Base-by-base conservation (phyloP, 371 early-diverging fungal species). In the Catenaria anguillulae region DNA sequence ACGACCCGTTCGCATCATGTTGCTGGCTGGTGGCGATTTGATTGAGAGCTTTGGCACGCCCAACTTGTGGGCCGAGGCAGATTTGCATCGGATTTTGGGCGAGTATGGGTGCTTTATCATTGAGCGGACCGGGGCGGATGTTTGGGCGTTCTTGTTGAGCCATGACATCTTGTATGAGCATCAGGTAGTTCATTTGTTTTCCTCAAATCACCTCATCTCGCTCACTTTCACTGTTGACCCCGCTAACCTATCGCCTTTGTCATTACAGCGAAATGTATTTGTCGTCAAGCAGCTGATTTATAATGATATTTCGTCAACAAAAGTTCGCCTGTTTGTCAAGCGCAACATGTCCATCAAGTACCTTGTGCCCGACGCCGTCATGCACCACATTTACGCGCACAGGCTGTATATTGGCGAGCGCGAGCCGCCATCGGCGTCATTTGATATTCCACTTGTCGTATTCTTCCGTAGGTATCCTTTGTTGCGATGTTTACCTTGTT, bases 11-110 rank as follows among this genome's bases (percentile, higher is more conserved):
- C 78, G 84, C 62, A 85, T 96, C 55, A 84, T 96, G 84, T 73
- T 97, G 50, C 76, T 97, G 60, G 96, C 98, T 24, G 98, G 98
- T 48, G 96, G 94, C 40, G 98, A 97, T 69, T 75, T 97, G 52
- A 94, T 97, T 55, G 88, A 95, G 66, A 90, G 92, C 1, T 93
- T 97, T 79, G 90, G 88, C 4, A 80, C 83, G 43, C 92, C 92
- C 10, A 85, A 88, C 60, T 83, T 96, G 24, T 97, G 98, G 98
- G 77, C 84, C 15, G 81, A 84, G 1, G 74, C 81, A 19, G 97
- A 96, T 81, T 76, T 97, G 34, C 84, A 93, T 70, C 87, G 84
- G 60, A 96, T 97, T 64, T 75, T 95, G 5, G 94, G 94, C 24
- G 71, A 82, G 36, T 95, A 83, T 67, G 98, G 98, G n/a, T 90